Conservation (phyloP, 1,284 basidiomycete genomes). For the Phellopilus nigrolimitatus region DNA sequence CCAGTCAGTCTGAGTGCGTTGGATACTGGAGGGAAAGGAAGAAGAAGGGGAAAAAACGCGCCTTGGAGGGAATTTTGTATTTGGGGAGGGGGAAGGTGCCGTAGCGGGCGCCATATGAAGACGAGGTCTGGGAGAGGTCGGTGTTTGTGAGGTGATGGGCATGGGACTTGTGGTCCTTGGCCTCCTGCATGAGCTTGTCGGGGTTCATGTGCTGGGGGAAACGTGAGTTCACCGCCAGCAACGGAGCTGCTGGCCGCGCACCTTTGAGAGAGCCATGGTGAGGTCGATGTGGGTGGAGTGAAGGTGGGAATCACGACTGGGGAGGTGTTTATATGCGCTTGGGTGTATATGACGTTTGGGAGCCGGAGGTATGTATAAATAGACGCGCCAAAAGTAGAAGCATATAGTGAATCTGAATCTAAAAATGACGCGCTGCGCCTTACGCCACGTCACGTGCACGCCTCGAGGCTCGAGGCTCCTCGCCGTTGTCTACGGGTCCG, state of each 20-base stretch:
- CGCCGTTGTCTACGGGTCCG: not conserved
- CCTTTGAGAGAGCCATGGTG: slow-evolving; percentile 50
- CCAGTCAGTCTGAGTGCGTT: no score
- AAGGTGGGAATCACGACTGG: slow-evolving; percentile 22
- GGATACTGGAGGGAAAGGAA: no score
- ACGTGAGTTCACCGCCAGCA: not conserved
- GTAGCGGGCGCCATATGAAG: slow-evolving; percentile 63
- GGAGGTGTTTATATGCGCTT: slow-evolving; percentile 17
- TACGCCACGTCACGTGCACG: no score
- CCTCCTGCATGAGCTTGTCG: slow-evolving; percentile 51
- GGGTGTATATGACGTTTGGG: no score
- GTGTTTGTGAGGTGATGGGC: slow-evolving; percentile 35
- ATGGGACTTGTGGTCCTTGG: slow-evolving; percentile 40
- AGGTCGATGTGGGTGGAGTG: slow-evolving; percentile 29
- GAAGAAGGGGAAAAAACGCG: slow-evolving; percentile 33
- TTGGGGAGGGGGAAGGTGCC: slow-evolving; percentile 61
- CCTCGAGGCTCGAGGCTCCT: no score
- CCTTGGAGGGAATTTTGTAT: slow-evolving; percentile 58
- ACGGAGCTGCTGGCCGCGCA: slow-evolving; percentile 21
- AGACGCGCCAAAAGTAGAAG: no score
- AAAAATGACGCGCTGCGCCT: no score
- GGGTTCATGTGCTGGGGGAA: slow-evolving; percentile 55
- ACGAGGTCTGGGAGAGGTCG: slow-evolving; percentile 31
- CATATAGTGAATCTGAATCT: no score
- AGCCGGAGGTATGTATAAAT: no score